Conservation (phyloP, 257 asterid genomes). For the Cordia subcordata region DNA sequence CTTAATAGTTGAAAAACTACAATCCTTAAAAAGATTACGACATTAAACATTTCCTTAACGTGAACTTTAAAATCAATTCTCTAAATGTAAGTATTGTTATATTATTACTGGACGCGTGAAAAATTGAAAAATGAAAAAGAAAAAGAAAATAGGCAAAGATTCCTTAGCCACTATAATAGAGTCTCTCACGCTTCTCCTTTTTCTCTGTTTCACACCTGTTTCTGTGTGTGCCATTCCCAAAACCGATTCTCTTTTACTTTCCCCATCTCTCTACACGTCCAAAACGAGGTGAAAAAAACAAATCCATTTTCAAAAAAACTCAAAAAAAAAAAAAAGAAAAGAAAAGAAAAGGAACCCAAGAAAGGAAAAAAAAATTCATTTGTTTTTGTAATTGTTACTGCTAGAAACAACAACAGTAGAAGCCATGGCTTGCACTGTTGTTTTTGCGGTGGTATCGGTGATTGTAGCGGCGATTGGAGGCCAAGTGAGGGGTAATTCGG, state of each 20-base stretch:
- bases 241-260: slow-evolving; percentile 2
- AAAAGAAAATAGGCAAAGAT: background rate
- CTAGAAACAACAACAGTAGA: background rate
- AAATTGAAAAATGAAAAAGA: background rate
- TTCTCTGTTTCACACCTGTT: too few relatives aligned
- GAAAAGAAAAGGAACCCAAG: too few relatives aligned
- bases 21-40: too few relatives aligned
- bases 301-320: background rate
- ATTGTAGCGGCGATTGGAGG: slow-evolving; percentile 9
- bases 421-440: slow-evolving; percentile 10
- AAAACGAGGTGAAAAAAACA: background rate
- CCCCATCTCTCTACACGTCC: background rate
- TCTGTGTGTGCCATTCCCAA: slow-evolving; percentile 5
- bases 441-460: background rate
- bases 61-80: too few relatives aligned
- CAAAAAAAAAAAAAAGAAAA: too few relatives aligned
- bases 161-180: background rate
- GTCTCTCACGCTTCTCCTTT: too few relatives aligned
- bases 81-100: too few relatives aligned
- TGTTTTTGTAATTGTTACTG: background rate
- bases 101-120: too few relatives aligned
- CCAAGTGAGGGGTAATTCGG: slow-evolving; percentile 34
- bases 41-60: too few relatives aligned
- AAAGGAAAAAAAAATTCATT: slow-evolving; percentile 9
- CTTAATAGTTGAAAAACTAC: too few relatives aligned